Conservation (phyloP, 352 stramenopile species). For the Globisporangium lucens region DNA sequence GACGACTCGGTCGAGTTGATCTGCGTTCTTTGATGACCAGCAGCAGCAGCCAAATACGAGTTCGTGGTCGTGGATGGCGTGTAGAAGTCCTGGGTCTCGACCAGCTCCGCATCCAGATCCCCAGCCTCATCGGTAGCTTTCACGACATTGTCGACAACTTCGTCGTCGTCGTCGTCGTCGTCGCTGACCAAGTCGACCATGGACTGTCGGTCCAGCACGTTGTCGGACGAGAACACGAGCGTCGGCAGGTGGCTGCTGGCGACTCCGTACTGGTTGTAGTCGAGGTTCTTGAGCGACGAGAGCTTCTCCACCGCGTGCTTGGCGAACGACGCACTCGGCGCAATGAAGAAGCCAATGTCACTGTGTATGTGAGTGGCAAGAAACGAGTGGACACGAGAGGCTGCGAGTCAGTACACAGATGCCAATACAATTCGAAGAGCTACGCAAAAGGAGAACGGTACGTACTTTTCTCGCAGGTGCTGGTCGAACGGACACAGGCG, state of each 20-base stretch:
- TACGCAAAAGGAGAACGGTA: background rate
- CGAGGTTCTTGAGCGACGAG: background rate
- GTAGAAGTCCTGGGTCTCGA: constrained; percentile 2
- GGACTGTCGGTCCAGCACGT: constrained; percentile 49
- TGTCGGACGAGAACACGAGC: constrained; percentile 47
- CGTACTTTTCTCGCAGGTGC: constrained; percentile 35
- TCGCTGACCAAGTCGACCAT: constrained; percentile 19
- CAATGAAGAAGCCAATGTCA: constrained; percentile 53
- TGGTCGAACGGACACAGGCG: constrained; percentile 37
- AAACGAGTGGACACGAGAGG: background rate
- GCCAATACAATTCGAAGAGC: background rate
- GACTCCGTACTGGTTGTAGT: background rate
- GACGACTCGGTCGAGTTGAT: constrained; percentile 13
- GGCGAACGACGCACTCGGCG: constrained; percentile 38
- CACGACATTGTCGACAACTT: background rate
- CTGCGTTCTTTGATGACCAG: background rate
- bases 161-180: constrained; percentile 10
- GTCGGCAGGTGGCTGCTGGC: constrained; percentile 19
- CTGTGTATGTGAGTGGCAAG: constrained; percentile 5
- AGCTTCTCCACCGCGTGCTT: constrained; percentile 39
- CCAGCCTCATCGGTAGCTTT: background rate
- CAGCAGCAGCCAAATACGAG: background rate
- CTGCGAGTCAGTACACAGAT: background rate
- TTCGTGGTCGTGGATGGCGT: background rate
- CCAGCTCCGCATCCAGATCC: background rate